A percentile compares a stretch with the other conserved stretches of the same genome.
phyloP scores from a whole-genome alignment of 2,329 filamentous ascomycete genomes.

The Magnaporthales sp. region DNA sequence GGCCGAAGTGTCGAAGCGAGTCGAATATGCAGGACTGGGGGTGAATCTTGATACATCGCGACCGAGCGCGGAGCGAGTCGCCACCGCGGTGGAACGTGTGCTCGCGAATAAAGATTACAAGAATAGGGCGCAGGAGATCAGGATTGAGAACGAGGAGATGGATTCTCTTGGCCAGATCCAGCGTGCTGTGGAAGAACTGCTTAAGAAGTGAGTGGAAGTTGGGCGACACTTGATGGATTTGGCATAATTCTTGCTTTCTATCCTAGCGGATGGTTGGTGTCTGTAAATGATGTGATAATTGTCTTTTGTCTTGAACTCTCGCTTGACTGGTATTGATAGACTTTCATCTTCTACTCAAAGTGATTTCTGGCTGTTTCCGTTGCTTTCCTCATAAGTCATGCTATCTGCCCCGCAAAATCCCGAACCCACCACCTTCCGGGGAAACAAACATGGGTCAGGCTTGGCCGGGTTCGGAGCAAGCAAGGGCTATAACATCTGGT shows the following conservation, averaged over 20 bases:
- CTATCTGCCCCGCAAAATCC: background rate
- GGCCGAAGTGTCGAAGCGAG: slow-evolving; percentile 29
- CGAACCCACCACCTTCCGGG: background rate
- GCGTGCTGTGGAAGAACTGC: slow-evolving; percentile 1
- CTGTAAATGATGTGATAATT: too few species aligned
- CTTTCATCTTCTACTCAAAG: background rate
- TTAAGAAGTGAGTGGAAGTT: background rate
- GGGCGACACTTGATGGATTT: too few species aligned
- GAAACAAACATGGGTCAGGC: background rate
- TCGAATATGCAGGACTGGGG: slow-evolving; percentile 33
- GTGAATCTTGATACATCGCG: slow-evolving; percentile 30
- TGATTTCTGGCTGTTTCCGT: background rate
- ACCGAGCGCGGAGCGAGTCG: slow-evolving; percentile 20
- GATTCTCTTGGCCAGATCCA: slow-evolving; percentile 8
- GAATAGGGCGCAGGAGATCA: slow-evolving; percentile 15
- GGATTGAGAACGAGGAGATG: slow-evolving; percentile 13
- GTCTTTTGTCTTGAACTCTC: too few species aligned
- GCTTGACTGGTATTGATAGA: background rate
- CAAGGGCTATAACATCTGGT: background rate
- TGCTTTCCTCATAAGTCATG: background rate
- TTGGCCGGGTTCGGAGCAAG: background rate
- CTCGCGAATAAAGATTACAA: slow-evolving; percentile 21
- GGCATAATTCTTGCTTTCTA: too few species aligned
- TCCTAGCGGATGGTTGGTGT: too few species aligned
- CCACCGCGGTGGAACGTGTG: slow-evolving; percentile 21